Percentiles rank a stretch among this genome's conserved stretches.
Conservation (phyloP, 2,329 filamentous ascomycete species). For the Botryotinia calthae region DNA sequence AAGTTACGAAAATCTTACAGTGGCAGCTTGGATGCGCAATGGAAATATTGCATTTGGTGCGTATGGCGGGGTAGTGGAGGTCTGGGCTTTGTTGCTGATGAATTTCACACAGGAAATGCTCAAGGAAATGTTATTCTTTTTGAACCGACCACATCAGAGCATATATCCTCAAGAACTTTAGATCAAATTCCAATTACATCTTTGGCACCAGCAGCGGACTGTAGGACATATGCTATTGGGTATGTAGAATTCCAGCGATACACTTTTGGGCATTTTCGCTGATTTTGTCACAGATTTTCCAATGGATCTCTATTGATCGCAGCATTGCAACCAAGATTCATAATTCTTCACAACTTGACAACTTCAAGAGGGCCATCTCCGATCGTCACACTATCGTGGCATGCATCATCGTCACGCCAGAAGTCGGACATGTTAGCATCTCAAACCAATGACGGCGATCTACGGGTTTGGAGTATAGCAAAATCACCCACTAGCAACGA, state of each 20-base stretch:
- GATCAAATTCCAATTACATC: slow-evolving; percentile 92
- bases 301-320: slow-evolving; percentile 93
- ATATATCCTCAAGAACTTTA: slow-evolving; percentile 86
- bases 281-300: slow-evolving; percentile 63
- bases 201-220: slow-evolving; percentile 83
- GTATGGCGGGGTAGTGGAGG: slow-evolving; percentile 34
- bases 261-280: slow-evolving; percentile 19
- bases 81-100: slow-evolving; percentile 23
- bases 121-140: slow-evolving; percentile 94
- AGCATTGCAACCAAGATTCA: slow-evolving; percentile 85
- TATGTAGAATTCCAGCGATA: slow-evolving; percentile 42
- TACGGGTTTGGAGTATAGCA: slow-evolving; percentile 94
- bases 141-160: slow-evolving; percentile 88
- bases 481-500: slow-evolving; percentile 72
- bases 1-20: slow-evolving; percentile 81
- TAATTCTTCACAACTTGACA: slow-evolving; percentile 87
- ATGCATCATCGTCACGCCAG: slow-evolving; percentile 91
- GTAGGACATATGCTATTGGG: slow-evolving; percentile 94
- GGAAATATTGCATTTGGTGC: slow-evolving; percentile 95
- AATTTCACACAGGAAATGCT: slow-evolving; percentile 69
- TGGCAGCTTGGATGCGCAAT: slow-evolving; percentile 93
- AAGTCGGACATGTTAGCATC: slow-evolving; percentile 98
- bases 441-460: slow-evolving; percentile 85
- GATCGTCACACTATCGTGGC: slow-evolving; percentile 86
- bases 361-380: slow-evolving; percentile 82